Base-by-base conservation (phyloP, 2,329 filamentous ascomycete genomes). In the Cordyceps cateniannulata region DNA sequence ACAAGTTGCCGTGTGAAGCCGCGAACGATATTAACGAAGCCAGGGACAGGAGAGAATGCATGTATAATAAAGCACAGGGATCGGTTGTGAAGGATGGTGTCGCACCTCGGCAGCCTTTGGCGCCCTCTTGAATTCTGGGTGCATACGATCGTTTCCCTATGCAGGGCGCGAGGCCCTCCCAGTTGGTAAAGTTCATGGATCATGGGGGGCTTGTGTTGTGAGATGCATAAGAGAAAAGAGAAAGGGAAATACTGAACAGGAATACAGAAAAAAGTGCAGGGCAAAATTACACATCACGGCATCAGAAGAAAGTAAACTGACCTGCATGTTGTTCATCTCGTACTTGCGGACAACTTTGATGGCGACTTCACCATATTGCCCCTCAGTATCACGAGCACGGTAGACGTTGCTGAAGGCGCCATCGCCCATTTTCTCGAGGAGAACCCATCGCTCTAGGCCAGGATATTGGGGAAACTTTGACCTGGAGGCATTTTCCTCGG, bases 321-420 rank as follows among this genome's bases (percentile, higher is more conserved):
- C 95, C 91, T 98, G 95, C 81, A 89, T 92, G 66, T 88, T 93
- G 78, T 96, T 98, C 91, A 99, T 97, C 77, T 99, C 95, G 73
- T 91, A 98, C 78, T 98, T 98, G 71, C 95, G 89, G 65, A 99
- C 95, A 56, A 99, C 95, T 76, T 99, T 99, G 82, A 99, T 98
- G 68, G 93, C 95, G 38, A 95, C 92, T 72, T 98, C 88, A 66
- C 85, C 86, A 64, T 84, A 83, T 64, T 87, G 80, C 45, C 90
- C 89, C 6, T 86, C 82, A 50, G 77, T 73, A 73, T 99, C 95
- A 66, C 82, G 84, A 42, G 95, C 95, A 44, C 91, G 87, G 76
- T 98, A 99, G 65, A 99, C 95, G 70, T 98, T 98, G 80, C 93
- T 98, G 81, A 99, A 99, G 63, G 95, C 95, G 63, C 95, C 95